Evolutionary conservation across 192 early-diverging fungal genomes (phyloP), one percentile per base, ranked within the genome.

Genomic region (Cetraspora pellucida): DNA sequence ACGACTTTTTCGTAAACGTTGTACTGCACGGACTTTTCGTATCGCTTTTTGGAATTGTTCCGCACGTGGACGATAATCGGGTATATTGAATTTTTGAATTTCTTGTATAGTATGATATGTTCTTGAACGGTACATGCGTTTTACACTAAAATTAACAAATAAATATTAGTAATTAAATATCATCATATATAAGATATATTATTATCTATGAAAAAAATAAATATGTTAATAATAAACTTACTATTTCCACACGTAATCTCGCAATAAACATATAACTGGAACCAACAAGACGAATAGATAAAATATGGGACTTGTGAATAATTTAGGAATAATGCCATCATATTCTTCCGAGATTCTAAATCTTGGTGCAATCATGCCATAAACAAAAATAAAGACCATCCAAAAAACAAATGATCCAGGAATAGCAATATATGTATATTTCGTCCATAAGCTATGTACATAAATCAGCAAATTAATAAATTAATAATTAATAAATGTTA

Each of bases 51-150:
- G 88, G 94, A 99, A 99, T 68, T 93, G 90, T 81, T 99, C 96
- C 95, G 97, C 95, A 49, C 98, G 88, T 57, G 98, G 98, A 49
- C 97, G 89, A 79, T 96, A 97, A 81, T 99, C 98, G 27, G 96
- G 98, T 70, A 99, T 95, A 83, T 99, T 98, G 89, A 93, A 95
- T 84, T 97, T 98, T 83, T 98, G 94, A 74, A 99, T 99, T 85
- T 99, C 98, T 84, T 98, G 97, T 55, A 98, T 93, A 80, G 96
- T 95, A 80, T 99, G 98, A 82, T 98, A 98, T 14, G 92, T 86
- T 65, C 90, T 77, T 25, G 96, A 89, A 43, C 86, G 81, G 80
- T 93, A 94, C 84, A 93, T 93, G 49, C 96, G 90, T 66, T 88
- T 88, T 27, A 63, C 67, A 55, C 19, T 28, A 45, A 16, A 57